These are phyloP conservation scores for Kurtzmaniella quercitrusa DNA, from an alignment of 1,139 yeast species.

Conservation along the genomic window DNA sequence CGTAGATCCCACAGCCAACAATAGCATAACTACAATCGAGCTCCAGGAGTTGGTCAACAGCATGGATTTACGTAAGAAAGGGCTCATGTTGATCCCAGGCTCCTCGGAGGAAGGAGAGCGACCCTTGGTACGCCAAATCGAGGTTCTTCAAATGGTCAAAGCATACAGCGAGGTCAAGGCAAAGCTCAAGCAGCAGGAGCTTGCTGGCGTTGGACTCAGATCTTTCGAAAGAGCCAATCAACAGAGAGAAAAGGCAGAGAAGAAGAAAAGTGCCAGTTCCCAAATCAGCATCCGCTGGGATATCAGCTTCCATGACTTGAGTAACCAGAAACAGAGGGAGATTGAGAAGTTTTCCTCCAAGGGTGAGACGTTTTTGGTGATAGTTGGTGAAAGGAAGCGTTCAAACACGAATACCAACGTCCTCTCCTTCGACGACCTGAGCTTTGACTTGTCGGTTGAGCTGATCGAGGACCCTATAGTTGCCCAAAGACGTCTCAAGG, in stretches of 20 bases:
- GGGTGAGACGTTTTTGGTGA: slow-evolving; percentile 31
- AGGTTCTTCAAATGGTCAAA: slow-evolving; percentile 30
- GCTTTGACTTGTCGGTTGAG: slow-evolving; percentile 23
- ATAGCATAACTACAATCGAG: slow-evolving; percentile 16
- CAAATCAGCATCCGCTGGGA: slow-evolving; percentile 33
- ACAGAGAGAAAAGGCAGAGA: slow-evolving; percentile 28
- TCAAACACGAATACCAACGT: not conserved
- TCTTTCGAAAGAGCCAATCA: slow-evolving; percentile 26
- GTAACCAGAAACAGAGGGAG: slow-evolving; percentile 34
- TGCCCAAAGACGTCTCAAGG: slow-evolving; percentile 7
- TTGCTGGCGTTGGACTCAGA: slow-evolving; percentile 31
- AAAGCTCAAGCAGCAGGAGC: slow-evolving; percentile 24
- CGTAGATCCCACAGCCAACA: slow-evolving; percentile 21
- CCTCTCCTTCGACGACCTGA: slow-evolving; percentile 14
- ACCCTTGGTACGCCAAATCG: slow-evolving; percentile 26
- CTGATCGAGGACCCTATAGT: slow-evolving; percentile 25
- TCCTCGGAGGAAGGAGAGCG: slow-evolving; percentile 8
- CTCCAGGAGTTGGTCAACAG: slow-evolving; percentile 28
- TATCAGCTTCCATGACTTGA: slow-evolving; percentile 37
- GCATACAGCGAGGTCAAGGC: slow-evolving; percentile 32
- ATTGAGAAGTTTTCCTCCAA: slow-evolving; percentile 27
- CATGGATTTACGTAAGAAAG: slow-evolving; percentile 26
- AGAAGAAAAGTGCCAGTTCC: slow-evolving; percentile 36
- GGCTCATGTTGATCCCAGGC: slow-evolving; percentile 22
- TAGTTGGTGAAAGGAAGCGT: slow-evolving; percentile 20